A percentile compares a stretch with the other conserved stretches of the same genome.
phyloP scores from a whole-genome alignment of 2,329 filamentous ascomycete genomes.

The Colletotrichum musicola region DNA sequence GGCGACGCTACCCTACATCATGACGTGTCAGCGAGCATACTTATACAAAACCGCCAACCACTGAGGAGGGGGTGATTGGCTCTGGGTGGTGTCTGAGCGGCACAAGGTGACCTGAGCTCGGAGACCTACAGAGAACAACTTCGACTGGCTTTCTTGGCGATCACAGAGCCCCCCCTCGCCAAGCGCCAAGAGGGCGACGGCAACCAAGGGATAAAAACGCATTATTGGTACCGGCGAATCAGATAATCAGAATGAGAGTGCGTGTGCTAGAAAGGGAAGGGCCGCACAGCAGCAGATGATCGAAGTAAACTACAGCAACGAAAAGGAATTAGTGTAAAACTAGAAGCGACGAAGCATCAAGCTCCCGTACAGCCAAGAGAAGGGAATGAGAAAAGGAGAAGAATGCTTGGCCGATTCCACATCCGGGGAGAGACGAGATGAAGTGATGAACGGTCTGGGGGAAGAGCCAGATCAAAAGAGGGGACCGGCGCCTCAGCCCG shows the following conservation, averaged over 20 bases:
- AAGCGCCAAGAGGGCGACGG: slow-evolving; percentile 28
- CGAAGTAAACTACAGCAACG: neutral
- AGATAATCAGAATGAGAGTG: neutral
- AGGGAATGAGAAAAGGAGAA: neutral
- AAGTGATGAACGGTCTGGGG: slow-evolving; percentile 20
- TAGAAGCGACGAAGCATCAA: slow-evolving; percentile 25
- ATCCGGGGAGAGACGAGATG: neutral
- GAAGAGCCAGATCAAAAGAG: neutral
- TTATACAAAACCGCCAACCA: neutral
- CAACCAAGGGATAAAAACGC: slow-evolving; percentile 12
- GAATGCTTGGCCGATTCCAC: neutral
- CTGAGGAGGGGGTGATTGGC: neutral
- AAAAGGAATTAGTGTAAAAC: neutral
- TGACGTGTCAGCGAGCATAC: neutral
- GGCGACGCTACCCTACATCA: slow-evolving; percentile 16
- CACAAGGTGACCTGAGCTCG: neutral
- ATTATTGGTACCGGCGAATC: slow-evolving; percentile 11
- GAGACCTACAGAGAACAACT: slow-evolving; percentile 13
- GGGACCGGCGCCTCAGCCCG: slow-evolving; percentile 7
- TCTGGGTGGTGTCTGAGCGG: neutral
- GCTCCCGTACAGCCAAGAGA: neutral
- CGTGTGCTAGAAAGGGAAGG: no score
- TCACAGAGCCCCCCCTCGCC: slow-evolving; percentile 26
- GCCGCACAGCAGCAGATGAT: slow-evolving; percentile 26
- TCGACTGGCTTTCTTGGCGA: slow-evolving; percentile 31